A percentile compares a stretch with the other conserved stretches of the same genome.
These are phyloP conservation scores for Psilocybe cyanescens DNA, from an alignment of 768 basidiomycete genomes.

Conservation along the genomic window DNA sequence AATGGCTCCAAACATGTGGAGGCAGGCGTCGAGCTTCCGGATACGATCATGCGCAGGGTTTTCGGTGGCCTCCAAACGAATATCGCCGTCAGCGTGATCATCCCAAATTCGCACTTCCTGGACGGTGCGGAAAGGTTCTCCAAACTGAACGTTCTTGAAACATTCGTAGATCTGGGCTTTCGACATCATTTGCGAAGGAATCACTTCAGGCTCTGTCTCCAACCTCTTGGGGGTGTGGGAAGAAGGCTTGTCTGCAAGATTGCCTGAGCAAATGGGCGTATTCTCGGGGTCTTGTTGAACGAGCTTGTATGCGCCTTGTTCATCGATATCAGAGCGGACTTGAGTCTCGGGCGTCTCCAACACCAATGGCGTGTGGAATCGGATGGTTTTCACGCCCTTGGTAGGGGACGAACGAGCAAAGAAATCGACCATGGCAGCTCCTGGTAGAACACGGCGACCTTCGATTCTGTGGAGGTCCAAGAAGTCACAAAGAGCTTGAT, in stretches of 20 bases:
- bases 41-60: conserved; percentile 32
- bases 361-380: conserved; percentile 35
- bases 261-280: conserved; percentile 33
- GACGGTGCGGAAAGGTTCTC: conserved; percentile 35
- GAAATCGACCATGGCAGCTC: conserved; percentile 36
- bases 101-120: conserved; percentile 32
- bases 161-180: conserved; percentile 31
- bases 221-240: conserved; percentile 17
- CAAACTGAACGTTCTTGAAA: conserved; percentile 37
- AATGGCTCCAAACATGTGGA: conserved; percentile 37
- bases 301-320: conserved; percentile 27
- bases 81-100: conserved; percentile 32
- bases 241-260: conserved; percentile 17
- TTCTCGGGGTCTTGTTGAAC: conserved; percentile 22
- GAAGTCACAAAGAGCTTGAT: conserved; percentile 30
- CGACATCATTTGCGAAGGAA: conserved; percentile 30
- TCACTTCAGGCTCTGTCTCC: conserved; percentile 22
- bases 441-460: conserved; percentile 37
- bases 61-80: conserved; percentile 24
- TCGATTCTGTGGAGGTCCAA: conserved; percentile 38
- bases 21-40: conserved; percentile 37
- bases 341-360: conserved; percentile 27
- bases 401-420: conserved; percentile 24
- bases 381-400: conserved; percentile 28
- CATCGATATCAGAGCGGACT: conserved; percentile 25